Percentiles rank a stretch among this genome's conserved stretches.
phyloP scores from a whole-genome alignment of 73 alveolate species.

The Paramecium sonneborni region DNA sequence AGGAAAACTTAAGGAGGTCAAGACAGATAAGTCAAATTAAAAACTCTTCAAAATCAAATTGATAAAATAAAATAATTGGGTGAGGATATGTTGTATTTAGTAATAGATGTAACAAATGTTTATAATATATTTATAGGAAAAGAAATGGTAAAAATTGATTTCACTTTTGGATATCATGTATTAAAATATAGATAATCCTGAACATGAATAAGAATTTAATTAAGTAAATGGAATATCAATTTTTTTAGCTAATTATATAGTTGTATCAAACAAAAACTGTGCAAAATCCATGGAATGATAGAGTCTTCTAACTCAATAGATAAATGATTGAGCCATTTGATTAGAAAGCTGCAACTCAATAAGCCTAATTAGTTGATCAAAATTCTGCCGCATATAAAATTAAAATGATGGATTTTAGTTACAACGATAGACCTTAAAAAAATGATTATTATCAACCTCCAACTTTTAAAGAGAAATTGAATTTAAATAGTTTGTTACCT shows the following conservation, averaged over 20 bases:
- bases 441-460: conserved; percentile 43
- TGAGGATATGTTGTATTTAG: neutral
- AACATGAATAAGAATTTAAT: conserved; percentile 16
- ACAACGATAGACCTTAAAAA: conserved; percentile 8
- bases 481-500: conserved; percentile 22
- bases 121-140: neutral
- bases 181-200: conserved; percentile 44
- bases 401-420: conserved; percentile 42
- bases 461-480: conserved; percentile 26
- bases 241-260: neutral
- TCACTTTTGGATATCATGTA: neutral
- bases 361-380: conserved; percentile 49
- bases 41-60: neutral
- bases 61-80: neutral
- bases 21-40: neutral
- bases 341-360: neutral
- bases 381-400: conserved; percentile 14
- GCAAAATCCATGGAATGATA: neutral
- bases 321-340: neutral
- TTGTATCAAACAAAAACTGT: neutral
- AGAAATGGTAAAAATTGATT: neutral
- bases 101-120: neutral
- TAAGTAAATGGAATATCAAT: neutral
- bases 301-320: neutral
- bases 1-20: neutral